Base-by-base conservation (phyloP, 805 yeast genomes). In the Scheffersomyces lignosus region DNA sequence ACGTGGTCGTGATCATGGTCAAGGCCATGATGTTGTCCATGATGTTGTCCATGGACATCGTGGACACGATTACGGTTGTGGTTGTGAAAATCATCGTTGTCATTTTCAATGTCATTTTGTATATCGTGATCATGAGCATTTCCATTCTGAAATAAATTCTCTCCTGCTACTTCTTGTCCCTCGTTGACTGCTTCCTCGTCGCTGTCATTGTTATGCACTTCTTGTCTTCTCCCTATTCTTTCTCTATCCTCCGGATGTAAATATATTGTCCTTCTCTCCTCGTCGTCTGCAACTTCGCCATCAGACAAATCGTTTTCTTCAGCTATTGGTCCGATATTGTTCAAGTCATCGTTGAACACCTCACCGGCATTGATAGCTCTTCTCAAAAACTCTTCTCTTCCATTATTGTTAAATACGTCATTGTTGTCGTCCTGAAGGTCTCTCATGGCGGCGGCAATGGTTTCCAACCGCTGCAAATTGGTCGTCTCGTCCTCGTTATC, bases 391-490 rank as follows among this genome's bases (percentile, higher is more conserved):
- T 45, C 55, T 49, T 49, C 48, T n/a, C n/a, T n/a, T n/a, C n/a
- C n/a, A 12, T 29, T 36, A 27, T 44, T 29, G 31, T 36, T 37
- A 15, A 28, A 36, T 28, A 32, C 34, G 20, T 43, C 33, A 14
- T 29, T 18, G 27, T 36, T 27, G 23, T 24, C 34, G 18, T 45
- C 47, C 35, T 52, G 53, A 13, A 59, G 39, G 35, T 60, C 62
- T 30, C 50, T 48, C n/a, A 60, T 45, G 3, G 64, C 64, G 31
- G 54, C 41, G 2, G 58, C 61, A 22, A 61, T 38, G 40, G 43
- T 34, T 32, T 58, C 63, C 14, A 58, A 42, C 32, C 57, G 37
- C 24, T 45, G 52, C 17, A 50, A 43, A 40, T 40, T 33, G 18
- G 38, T 30, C 7, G 27, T 36, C 30, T 14, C 43, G 28, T 60